Base-by-base conservation (phyloP, 345 rosid species). In the Syzygium oleosum region DNA sequence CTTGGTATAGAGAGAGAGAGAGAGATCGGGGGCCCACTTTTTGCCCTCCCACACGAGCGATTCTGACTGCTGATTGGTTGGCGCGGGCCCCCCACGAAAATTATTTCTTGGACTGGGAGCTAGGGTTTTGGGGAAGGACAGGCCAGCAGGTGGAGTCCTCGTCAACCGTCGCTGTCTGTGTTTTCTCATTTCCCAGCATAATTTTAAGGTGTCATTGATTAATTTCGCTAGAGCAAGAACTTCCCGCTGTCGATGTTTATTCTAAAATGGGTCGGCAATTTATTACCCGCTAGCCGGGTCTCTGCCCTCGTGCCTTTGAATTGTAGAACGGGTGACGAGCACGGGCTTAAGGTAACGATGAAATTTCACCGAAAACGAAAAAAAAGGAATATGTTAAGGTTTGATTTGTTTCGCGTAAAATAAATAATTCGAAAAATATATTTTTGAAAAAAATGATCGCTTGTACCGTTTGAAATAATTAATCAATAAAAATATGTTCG, bases 381-480 rank as follows among this genome's bases (percentile, higher is more conserved):
- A 34, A 73, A 1, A 10, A 0, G 12, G n/a, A 10, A 68, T 34
- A 1, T 14, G 31, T 1, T 17, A 17, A 31, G 23, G 2, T 31
- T 34, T 2, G 7, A 0, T 34, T 12, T 2, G 1, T 5, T 73
- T 11, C 12, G 9, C 2, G 5, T 1, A 17, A 31, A 65, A 65
- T 3, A 2, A 2, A 13, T 5, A 4, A 14, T 61, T 61, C n/a
- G 0, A 6, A 4, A 65, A 31, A 1, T 15, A 29, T 63, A 15
- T 65, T 16, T 3, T 4, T 2, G 1, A 31, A 29, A 2, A 2
- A 0, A 4, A 9, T 17, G 12, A 59, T 2, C 8, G 4, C 0
- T 15, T 9, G 0, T 34, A 68, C 11, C 4, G 1, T 19, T 73
- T 38, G 0, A 38, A 38, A 34, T 73, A 68, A 34, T 34, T 19